Evolutionary conservation across 495 filamentous ascomycete genomes (phyloP).

Genomic region (Immersiella caudata): DNA sequence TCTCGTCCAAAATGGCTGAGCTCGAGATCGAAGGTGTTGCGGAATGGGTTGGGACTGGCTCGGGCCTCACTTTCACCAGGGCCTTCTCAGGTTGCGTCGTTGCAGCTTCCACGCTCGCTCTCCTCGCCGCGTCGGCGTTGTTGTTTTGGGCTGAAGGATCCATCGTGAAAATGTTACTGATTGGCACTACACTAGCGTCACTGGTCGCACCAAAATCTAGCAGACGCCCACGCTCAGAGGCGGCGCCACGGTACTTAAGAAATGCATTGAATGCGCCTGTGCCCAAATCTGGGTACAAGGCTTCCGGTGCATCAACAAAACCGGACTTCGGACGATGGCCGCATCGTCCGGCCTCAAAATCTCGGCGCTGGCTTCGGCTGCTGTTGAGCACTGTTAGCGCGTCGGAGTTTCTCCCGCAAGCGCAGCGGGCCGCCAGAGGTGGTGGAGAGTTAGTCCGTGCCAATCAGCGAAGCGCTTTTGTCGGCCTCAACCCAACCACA

Average conservation of each 20-base stretch:
- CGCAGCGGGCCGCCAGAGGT: neutral
- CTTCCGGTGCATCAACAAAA: neutral
- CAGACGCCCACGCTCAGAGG: neutral
- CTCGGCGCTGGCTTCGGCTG: neutral
- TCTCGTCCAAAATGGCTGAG: constrained; percentile 1
- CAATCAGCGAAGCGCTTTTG: neutral
- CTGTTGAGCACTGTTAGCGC: neutral
- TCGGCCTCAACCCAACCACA: too few relatives aligned
- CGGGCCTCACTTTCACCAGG: neutral
- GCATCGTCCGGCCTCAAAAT: neutral
- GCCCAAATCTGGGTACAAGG: neutral
- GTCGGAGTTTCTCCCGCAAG: constrained; percentile 15
- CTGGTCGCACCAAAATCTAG: neutral
- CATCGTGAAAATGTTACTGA: neutral
- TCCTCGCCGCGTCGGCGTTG: neutral
- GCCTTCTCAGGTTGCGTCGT: neutral
- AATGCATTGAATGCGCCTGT: neutral
- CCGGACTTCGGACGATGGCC: neutral
- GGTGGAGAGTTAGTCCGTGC: constrained; percentile 7
- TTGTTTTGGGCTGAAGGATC: neutral
- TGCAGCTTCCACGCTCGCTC: neutral
- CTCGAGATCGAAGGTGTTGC: constrained; percentile 6
- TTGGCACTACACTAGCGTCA: neutral
- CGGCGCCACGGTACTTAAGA: neutral
- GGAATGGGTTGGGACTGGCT: neutral